These are phyloP conservation scores for Penicillium parvum DNA, from an alignment of 495 filamentous ascomycete genomes.

Conservation along the genomic window DNA sequence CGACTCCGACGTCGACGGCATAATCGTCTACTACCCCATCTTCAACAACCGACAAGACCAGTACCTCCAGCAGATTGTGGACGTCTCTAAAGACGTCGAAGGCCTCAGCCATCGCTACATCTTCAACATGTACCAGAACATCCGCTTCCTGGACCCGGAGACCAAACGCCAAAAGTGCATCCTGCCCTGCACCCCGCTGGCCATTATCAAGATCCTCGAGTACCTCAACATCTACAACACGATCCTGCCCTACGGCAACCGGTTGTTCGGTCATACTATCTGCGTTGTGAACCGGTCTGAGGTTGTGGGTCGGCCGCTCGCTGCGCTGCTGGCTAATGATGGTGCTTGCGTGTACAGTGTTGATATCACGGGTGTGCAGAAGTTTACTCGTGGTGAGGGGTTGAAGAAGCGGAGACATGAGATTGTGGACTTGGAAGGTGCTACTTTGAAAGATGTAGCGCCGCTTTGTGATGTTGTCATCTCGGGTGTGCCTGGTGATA, in stretches of 20 bases:
- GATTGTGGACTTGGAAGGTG: conserved; percentile 71
- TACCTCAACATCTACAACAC: conserved; percentile 93
- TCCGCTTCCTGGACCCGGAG: conserved; percentile 81
- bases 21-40: conserved; percentile 98
- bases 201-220: conserved; percentile 93
- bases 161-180: conserved; percentile 79
- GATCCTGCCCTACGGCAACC: conserved; percentile 90
- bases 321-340: conserved; percentile 94
- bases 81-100: conserved; percentile 88
- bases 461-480: conserved; percentile 91
- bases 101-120: conserved; percentile 90
- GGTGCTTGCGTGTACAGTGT: conserved; percentile 93
- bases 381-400: conserved; percentile 83
- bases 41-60: conserved; percentile 84
- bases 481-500: conserved; percentile 80
- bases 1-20: conserved; percentile 76
- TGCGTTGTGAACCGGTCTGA: conserved; percentile 94
- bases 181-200: conserved; percentile 91
- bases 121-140: conserved; percentile 99
- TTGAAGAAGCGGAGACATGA: conserved; percentile 78
- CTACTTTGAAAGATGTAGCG: conserved; percentile 71
- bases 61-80: conserved; percentile 93
- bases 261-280: conserved; percentile 84
- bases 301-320: conserved; percentile 89
- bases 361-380: conserved; percentile 86